Conservation (phyloP, 1,284 basidiomycete species). For the Microbotryum scabiosae region DNA sequence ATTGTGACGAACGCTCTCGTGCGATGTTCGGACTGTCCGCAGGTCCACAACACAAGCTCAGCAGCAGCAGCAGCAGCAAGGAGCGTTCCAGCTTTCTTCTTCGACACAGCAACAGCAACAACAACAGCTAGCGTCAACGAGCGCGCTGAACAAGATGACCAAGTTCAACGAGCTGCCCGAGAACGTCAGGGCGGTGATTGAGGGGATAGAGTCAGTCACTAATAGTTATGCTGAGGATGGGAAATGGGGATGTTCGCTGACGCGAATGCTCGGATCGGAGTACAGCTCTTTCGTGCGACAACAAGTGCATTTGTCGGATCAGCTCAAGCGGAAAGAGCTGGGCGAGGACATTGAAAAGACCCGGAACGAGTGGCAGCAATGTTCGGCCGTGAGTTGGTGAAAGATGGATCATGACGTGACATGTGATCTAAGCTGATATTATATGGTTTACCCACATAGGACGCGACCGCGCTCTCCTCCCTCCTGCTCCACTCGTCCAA, state of each 20-base stretch:
- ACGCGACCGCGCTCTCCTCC: conserved; percentile 19
- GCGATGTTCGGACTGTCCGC: too few relatives aligned
- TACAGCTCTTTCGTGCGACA: conserved; percentile 61
- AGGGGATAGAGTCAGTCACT: conserved; percentile 58
- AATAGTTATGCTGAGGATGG: too few relatives aligned
- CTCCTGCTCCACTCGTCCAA: conserved; percentile 17
- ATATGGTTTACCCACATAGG: conserved; percentile 8
- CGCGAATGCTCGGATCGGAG: background rate
- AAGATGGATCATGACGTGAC: too few relatives aligned
- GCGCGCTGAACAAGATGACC: conserved; percentile 55
- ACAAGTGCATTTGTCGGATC: conserved; percentile 64
- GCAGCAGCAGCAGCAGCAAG: background rate
- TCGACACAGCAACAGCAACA: conserved; percentile 29
- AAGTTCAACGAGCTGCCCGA: conserved; percentile 78
- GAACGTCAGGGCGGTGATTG: conserved; percentile 54
- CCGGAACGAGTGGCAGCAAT: conserved; percentile 54
- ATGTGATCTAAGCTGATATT: background rate
- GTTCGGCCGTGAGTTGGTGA: conserved; percentile 52
- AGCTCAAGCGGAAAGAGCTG: conserved; percentile 62
- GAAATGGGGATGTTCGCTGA: background rate
- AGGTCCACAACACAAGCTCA: too few relatives aligned
- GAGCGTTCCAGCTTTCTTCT: too few relatives aligned
- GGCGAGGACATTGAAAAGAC: conserved; percentile 65
- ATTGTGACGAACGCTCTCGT: too few relatives aligned
- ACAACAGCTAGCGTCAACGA: conserved; percentile 16